These are phyloP conservation scores for Linnemannia elongata DNA, from an alignment of 192 early-diverging fungal genomes.

Conservation along the genomic window DNA sequence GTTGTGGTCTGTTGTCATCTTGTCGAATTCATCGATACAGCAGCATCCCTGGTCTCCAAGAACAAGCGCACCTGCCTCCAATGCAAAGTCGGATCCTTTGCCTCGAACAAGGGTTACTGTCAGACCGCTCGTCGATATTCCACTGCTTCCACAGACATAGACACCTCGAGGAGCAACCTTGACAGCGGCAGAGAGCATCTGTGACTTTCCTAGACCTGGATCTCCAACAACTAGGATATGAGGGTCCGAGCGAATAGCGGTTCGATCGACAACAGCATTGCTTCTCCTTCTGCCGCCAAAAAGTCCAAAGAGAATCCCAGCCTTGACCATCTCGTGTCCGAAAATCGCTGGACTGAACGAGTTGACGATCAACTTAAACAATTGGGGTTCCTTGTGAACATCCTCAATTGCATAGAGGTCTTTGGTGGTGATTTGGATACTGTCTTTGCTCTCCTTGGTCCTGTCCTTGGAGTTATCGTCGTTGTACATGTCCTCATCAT, in stretches of 20 bases:
- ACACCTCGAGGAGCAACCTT: conserved; percentile 87
- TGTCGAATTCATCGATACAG: conserved; percentile 94
- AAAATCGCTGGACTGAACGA: conserved; percentile 86
- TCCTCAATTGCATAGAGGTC: conserved; percentile 82
- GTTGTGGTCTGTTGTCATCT: conserved; percentile 85
- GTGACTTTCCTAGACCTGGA: conserved; percentile 89
- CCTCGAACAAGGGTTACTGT: conserved; percentile 46
- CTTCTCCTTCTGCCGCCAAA: conserved; percentile 70
- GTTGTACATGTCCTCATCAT: conserved; percentile 36
- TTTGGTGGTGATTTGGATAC: conserved; percentile 75
- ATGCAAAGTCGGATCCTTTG: conserved; percentile 34
- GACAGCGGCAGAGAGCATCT: conserved; percentile 88
- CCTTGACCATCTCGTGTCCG: conserved; percentile 90
- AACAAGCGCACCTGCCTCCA: conserved; percentile 78
- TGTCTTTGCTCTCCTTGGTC: conserved; percentile 66
- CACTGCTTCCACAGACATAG: conserved; percentile 42
- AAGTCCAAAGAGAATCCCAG: conserved; percentile 81
- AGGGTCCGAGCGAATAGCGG: conserved; percentile 75
- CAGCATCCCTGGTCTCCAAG: conserved; percentile 92
- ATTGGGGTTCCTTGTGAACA: conserved; percentile 66
- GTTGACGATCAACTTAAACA: conserved; percentile 83
- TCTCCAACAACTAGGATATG: conserved; percentile 87
- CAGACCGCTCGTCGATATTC: conserved; percentile 42
- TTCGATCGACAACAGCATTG: conserved; percentile 53
- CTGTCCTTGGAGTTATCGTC: conserved; percentile 49